phyloP scores from a whole-genome alignment of 1,284 basidiomycete genomes.

The Irpex lacteus region DNA sequence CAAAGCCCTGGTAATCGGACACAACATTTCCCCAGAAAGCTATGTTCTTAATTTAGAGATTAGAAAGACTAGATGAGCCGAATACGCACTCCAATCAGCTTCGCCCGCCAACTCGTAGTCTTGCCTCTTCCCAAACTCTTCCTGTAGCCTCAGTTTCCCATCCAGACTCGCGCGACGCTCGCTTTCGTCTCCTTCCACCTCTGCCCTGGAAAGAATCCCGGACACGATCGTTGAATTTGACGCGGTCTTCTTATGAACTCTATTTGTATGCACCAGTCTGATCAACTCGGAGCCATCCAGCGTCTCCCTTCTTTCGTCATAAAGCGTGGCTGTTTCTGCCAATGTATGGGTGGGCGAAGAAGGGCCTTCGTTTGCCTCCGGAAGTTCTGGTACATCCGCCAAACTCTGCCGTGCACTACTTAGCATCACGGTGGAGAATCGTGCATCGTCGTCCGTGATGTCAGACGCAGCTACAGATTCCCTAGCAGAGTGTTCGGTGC shows the following conservation, averaged over 20 bases:
- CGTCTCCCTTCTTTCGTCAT: conserved; percentile 25
- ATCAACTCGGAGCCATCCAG: conserved; percentile 19
- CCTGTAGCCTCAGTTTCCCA: conserved; percentile 66
- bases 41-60: conserved; percentile 34
- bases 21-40: conserved; percentile 97
- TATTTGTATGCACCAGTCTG: conserved; percentile 18
- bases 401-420: conserved; percentile 33
- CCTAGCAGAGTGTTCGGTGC: conserved; percentile 2
- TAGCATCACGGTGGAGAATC: conserved; percentile 55
- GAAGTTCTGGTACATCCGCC: conserved; percentile 18
- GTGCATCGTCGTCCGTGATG: conserved; percentile 62
- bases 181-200: conserved; percentile 33
- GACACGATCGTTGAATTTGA: conserved; percentile 61
- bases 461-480: conserved; percentile 52
- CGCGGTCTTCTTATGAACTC: conserved; percentile 56
- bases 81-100: conserved; percentile 73
- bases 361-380: background rate
- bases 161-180: conserved; percentile 47
- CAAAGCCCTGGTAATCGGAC: conserved; percentile 86
- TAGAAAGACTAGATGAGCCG: background rate
- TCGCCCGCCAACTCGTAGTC: conserved; percentile 34
- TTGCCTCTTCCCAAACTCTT: conserved; percentile 58
- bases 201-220: conserved; percentile 45
- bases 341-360: background rate
- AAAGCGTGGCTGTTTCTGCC: conserved; percentile 9